phyloP scores from a whole-genome alignment of 2,329 filamentous ascomycete genomes.

The Fusarium scirpi region DNA sequence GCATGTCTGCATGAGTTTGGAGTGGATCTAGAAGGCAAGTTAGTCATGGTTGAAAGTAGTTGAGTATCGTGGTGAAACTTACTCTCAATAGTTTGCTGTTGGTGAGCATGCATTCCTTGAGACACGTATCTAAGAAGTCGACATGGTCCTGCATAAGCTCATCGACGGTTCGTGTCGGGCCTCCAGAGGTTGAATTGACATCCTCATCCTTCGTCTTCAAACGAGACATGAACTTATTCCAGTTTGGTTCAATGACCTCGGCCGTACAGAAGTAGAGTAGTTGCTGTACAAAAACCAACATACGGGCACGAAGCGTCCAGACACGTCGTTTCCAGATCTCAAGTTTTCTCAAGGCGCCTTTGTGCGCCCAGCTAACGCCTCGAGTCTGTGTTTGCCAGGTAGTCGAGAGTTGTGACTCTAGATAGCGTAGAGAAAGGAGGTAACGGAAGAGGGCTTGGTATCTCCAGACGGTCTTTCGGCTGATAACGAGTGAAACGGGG shows the following conservation, averaged over 20 bases:
- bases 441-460: slow-evolving; percentile 98
- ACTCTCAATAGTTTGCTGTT: slow-evolving; percentile 95
- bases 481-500: slow-evolving; percentile 93
- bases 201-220: slow-evolving; percentile 72
- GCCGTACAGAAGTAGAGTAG: slow-evolving; percentile 96
- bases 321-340: slow-evolving; percentile 94
- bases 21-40: slow-evolving; percentile 78
- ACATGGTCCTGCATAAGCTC: slow-evolving; percentile 99
- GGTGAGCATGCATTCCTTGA: slow-evolving; percentile 99
- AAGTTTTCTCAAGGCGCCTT: slow-evolving; percentile 76
- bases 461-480: slow-evolving; percentile 93
- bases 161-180: slow-evolving; percentile 80
- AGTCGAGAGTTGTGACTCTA: slow-evolving; percentile 86
- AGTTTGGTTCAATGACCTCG: slow-evolving; percentile 98
- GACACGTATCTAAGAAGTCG: slow-evolving; percentile 95
- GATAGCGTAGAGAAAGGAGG: slow-evolving; percentile 86
- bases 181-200: slow-evolving; percentile 46
- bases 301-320: slow-evolving; percentile 90
- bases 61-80: slow-evolving; percentile 48
- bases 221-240: slow-evolving; percentile 91
- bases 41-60: slow-evolving; percentile 13
- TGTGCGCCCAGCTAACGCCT: slow-evolving; percentile 83
- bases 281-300: slow-evolving; percentile 98
- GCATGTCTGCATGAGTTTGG: slow-evolving; percentile 96
- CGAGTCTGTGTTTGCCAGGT: slow-evolving; percentile 94